Evolutionary conservation across 2,329 filamentous ascomycete genomes (phyloP).

Genomic region (Alternaria tenuissima): DNA sequence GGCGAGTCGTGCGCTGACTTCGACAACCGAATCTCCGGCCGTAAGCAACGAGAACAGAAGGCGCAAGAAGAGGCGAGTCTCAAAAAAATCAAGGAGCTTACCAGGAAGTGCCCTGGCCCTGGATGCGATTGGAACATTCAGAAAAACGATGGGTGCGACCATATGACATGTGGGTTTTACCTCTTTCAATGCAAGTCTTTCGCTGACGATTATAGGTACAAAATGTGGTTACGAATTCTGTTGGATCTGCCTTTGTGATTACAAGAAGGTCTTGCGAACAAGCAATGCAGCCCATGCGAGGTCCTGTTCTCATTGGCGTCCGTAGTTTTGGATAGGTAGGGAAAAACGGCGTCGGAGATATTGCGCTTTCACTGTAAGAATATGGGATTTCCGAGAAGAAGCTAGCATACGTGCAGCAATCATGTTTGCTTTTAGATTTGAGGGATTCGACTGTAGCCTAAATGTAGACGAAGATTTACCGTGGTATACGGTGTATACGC

Average conservation of each 20-base stretch:
- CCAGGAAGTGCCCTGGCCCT: slow-evolving; percentile 51
- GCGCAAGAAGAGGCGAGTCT: slow-evolving; percentile 40
- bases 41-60: slow-evolving; percentile 31
- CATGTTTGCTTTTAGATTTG: neutral
- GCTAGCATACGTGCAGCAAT: neutral
- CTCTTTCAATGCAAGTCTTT: no score
- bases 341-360: neutral
- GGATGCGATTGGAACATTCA: slow-evolving; percentile 51
- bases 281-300: slow-evolving; percentile 34
- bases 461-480: neutral
- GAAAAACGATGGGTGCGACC: slow-evolving; percentile 55
- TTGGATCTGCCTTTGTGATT: slow-evolving; percentile 49
- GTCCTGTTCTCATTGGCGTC: slow-evolving; percentile 26
- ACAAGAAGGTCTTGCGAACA: slow-evolving; percentile 25
- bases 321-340: neutral
- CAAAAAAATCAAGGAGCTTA: slow-evolving; percentile 39
- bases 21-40: slow-evolving; percentile 42
- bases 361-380: neutral
- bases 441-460: no score
- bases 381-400: neutral
- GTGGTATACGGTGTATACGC: neutral
- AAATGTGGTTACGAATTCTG: slow-evolving; percentile 54
- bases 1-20: slow-evolving; percentile 54
- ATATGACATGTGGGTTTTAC: slow-evolving; percentile 48
- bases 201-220: slow-evolving; percentile 29